Evolutionary conservation across 257 asterid species (phyloP), one percentile per base, ranked within the genome.

Genomic region (Ophiorrhiza pumila): DNA sequence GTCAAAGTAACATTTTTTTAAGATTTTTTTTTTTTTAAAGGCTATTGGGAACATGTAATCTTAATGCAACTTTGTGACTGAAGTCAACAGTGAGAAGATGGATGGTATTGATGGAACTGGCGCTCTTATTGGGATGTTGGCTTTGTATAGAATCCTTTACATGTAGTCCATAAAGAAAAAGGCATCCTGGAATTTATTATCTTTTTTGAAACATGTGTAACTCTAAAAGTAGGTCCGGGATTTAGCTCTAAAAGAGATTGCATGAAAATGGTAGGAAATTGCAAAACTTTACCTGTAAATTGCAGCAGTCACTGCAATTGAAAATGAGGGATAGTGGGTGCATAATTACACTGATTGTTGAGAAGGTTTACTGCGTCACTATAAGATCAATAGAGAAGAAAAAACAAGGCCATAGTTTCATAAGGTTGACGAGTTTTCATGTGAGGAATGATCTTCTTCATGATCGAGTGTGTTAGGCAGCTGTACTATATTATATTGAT

Each of bases 81-180:
- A 22, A 20, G 35, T 35, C 65, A 69, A 23, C 4, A 50, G 47
- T 49, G 35, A n/a, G n/a, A n/a, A n/a, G n/a, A n/a, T n/a, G n/a
- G n/a, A n/a, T n/a, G n/a, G n/a, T n/a, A n/a, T n/a, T n/a, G n/a
- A n/a, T n/a, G n/a, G n/a, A n/a, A n/a, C n/a, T n/a, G n/a, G n/a
- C n/a, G n/a, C n/a, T n/a, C n/a, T 68, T 46, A 67, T 68, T 47
- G 31, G 22, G 12, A 49, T 29, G 12, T 47, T 18, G 46, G 14
- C 71, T 46, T 45, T 65, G 4, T 3, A 13, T 27, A 65, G 46
- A 52, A 53, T 69, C 74, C 37, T 52, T 35, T 22, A 70, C 42
- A 18, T 53, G 6, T 68, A 4, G 14, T 55, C 35, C 50, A 4
- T 10, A 56, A 55, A 23, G 29, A 7, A 41, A n/a, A 39, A 57